Percentiles rank a stretch among this genome's conserved stretches.
phyloP scores from a whole-genome alignment of 768 basidiomycete species.

The Glaciozyma martinii region DNA sequence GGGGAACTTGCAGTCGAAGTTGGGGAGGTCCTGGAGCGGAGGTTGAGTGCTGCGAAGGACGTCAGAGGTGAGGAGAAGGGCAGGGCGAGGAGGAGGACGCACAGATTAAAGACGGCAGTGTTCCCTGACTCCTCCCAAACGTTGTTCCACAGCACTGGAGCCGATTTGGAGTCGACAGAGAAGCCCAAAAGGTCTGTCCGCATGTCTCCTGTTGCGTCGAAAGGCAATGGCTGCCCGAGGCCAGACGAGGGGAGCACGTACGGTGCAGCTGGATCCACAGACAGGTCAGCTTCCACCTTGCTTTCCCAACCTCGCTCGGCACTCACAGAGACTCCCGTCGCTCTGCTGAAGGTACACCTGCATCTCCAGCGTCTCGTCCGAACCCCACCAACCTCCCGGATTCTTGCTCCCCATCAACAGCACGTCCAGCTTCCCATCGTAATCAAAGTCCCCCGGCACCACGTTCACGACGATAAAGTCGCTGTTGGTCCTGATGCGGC shows the following conservation, averaged over 20 bases:
- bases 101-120: conserved; percentile 61
- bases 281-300: neutral
- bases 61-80: neutral
- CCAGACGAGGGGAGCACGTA: conserved; percentile 52
- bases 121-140: conserved; percentile 57
- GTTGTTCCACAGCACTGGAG: conserved; percentile 64
- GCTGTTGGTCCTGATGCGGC: conserved; percentile 32
- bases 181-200: conserved; percentile 76
- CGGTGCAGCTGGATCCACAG: conserved; percentile 12
- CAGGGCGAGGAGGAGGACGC: conserved; percentile 33
- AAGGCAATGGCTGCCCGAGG: conserved; percentile 67
- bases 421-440: conserved; percentile 81
- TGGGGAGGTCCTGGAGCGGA: conserved; percentile 18
- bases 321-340: conserved; percentile 38
- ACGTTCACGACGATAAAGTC: conserved; percentile 57
- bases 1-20: conserved; percentile 54
- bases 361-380: conserved; percentile 50
- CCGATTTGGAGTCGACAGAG: conserved; percentile 45
- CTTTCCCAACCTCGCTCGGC: neutral
- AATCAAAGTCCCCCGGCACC: conserved; percentile 86
- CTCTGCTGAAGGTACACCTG: conserved; percentile 55
- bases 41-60: conserved; percentile 12
- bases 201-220: conserved; percentile 82
- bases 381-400: conserved; percentile 43
- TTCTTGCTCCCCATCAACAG: conserved; percentile 68